Evolutionary conservation across 192 early-diverging fungal species (phyloP).

Genomic region (Coemansia sp.): DNA sequence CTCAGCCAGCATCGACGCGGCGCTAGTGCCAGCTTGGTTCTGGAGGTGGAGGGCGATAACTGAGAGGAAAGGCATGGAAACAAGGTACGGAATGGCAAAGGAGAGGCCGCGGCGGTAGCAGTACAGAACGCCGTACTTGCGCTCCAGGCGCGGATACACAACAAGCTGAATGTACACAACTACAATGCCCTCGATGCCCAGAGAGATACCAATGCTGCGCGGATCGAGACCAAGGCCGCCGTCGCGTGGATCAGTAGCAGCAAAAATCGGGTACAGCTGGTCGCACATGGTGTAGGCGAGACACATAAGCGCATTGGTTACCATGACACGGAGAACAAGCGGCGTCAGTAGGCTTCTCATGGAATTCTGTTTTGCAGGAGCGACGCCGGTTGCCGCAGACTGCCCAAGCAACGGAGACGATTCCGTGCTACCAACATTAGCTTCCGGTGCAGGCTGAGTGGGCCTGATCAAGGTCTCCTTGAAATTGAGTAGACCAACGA

Average conservation of each 20-base stretch:
- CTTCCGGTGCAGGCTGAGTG: background rate
- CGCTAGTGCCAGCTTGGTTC: background rate
- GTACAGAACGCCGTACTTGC: conserved; percentile 43
- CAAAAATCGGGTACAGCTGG: conserved; percentile 46
- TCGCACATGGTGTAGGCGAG: conserved; percentile 26
- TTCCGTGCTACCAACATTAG: background rate
- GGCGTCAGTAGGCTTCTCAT: conserved; percentile 23
- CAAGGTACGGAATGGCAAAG: conserved; percentile 7
- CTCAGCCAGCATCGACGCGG: background rate
- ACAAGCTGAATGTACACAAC: conserved; percentile 56
- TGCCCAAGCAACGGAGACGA: conserved; percentile 9
- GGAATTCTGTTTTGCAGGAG: conserved; percentile 5
- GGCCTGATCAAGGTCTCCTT: conserved; percentile 53
- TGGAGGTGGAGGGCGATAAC: background rate
- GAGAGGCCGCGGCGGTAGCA: conserved; percentile 40
- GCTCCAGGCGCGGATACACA: conserved; percentile 42
- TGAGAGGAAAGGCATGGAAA: conserved; percentile 12
- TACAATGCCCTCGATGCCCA: conserved; percentile 38
- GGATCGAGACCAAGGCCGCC: conserved; percentile 58
- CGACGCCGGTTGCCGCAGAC: too few relatives aligned
- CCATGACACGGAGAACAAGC: conserved; percentile 15
- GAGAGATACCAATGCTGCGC: conserved; percentile 51
- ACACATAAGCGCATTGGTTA: conserved; percentile 19
- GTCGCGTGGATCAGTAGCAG: conserved; percentile 24
- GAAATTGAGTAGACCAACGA: conserved; percentile 61